Evolutionary conservation across 1,139 yeast genomes (phyloP).

Genomic region (Sugiyamaella castrensis): DNA sequence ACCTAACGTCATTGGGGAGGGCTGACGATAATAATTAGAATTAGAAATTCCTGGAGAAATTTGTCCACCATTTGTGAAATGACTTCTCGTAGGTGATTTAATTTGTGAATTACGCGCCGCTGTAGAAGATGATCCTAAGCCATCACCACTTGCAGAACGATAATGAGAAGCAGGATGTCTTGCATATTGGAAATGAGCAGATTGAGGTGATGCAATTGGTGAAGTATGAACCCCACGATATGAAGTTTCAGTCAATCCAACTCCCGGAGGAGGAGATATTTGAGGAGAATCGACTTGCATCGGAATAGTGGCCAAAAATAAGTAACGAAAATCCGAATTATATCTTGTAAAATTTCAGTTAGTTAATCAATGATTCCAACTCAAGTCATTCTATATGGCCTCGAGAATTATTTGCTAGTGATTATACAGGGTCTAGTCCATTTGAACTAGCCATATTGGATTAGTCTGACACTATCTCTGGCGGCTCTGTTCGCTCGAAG

Average conservation of each 20-base stretch:
- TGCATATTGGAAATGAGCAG: constrained; percentile 10
- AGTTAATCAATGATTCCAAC: too few relatives aligned
- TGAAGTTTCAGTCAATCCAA: neutral
- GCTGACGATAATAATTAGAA: constrained; percentile 1
- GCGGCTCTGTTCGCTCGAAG: too few relatives aligned
- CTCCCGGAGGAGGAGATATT: constrained; percentile 1
- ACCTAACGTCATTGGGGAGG: constrained; percentile 4
- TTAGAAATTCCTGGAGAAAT: constrained; percentile 1
- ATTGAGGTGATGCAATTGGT: constrained; percentile 7
- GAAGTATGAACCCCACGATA: constrained; percentile 3
- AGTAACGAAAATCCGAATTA: too few relatives aligned
- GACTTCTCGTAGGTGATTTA: constrained; percentile 1
- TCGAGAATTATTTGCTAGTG: too few relatives aligned
- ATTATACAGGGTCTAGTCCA: too few relatives aligned
- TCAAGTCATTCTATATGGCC: too few relatives aligned
- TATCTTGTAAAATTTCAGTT: neutral
- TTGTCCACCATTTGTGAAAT: neutral
- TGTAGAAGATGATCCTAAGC: neutral
- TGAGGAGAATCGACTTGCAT: constrained; percentile 12
- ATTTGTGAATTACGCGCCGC: too few relatives aligned
- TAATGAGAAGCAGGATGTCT: constrained; percentile 15
- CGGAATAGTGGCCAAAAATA: neutral
- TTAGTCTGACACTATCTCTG: too few relatives aligned
- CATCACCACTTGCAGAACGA: constrained; percentile 7
- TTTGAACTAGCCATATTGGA: too few relatives aligned